Evolutionary conservation across 2,329 filamentous ascomycete genomes (phyloP).

Genomic region (Verticillium longisporum): DNA sequence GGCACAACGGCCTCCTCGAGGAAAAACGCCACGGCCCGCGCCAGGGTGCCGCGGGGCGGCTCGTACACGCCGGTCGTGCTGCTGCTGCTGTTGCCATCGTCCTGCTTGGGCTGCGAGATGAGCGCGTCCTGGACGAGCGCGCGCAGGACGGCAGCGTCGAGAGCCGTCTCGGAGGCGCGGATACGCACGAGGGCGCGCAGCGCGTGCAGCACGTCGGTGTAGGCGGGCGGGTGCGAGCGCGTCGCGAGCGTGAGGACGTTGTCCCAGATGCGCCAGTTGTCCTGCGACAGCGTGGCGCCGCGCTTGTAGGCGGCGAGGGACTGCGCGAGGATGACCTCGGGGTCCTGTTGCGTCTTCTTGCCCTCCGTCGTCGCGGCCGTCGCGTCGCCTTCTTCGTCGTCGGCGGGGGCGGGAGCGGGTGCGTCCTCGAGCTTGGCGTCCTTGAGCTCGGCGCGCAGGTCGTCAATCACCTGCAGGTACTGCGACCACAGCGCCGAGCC

Average conservation of each 20-base stretch:
- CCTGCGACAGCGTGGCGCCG: conserved; percentile 74
- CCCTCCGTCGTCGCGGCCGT: conserved; percentile 5
- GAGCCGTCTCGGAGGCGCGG: conserved; percentile 66
- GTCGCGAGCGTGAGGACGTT: conserved; percentile 86
- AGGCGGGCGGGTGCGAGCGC: conserved; percentile 67
- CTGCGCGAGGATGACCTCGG: conserved; percentile 60
- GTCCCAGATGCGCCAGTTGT: conserved; percentile 92
- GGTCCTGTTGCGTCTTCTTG: conserved; percentile 30
- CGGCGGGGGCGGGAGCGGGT: conserved; percentile 10
- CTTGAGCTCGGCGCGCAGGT: conserved; percentile 17
- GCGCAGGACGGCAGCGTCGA: conserved; percentile 68
- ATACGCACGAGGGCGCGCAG: conserved; percentile 71
- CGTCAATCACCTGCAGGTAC: conserved; percentile 46
- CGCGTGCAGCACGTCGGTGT: conserved; percentile 68
- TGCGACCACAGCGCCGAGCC: conserved; percentile 73
- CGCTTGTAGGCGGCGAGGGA: conserved; percentile 81
- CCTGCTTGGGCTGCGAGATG: conserved; percentile 27
- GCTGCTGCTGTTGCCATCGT: conserved; percentile 11
- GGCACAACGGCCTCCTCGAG: conserved; percentile 71
- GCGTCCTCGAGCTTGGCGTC: conserved; percentile 5
- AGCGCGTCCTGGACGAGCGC: conserved; percentile 68
- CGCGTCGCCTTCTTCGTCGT: conserved; percentile 5
- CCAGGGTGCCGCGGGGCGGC: conserved; percentile 50
- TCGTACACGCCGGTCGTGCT: conserved; percentile 18
- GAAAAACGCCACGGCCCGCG: conserved; percentile 60